Conservation (phyloP, 805 yeast genomes). For the Candida stauntonica region DNA sequence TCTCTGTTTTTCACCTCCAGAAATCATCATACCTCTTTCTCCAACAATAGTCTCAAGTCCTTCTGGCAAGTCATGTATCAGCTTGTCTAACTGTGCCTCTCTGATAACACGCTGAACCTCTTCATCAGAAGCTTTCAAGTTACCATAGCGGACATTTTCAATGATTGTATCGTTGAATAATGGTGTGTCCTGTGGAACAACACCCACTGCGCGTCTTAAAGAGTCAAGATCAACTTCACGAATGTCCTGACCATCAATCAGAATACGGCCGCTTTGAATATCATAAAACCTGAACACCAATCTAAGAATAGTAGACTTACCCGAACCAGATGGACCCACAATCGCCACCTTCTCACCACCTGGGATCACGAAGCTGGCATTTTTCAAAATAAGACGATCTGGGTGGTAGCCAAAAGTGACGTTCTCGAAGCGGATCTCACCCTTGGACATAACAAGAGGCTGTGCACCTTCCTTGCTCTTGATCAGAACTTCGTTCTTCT, state of each 20-base stretch:
- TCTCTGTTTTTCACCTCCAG: constrained; percentile 98
- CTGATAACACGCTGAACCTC: constrained; percentile 63
- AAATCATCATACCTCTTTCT: constrained; percentile 97
- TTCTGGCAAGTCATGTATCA: constrained; percentile 72
- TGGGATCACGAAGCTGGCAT: constrained; percentile 81
- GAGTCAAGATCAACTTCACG: constrained; percentile 69
- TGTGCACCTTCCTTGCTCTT: constrained; percentile 59
- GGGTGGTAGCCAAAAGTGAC: constrained; percentile 92
- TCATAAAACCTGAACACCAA: constrained; percentile 89
- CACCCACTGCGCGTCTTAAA: constrained; percentile 72
- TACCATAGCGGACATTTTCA: constrained; percentile 86
- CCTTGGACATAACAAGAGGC: constrained; percentile 45
- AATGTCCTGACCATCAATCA: constrained; percentile 88
- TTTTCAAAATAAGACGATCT: constrained; percentile 76
- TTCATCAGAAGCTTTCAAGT: constrained; percentile 64
- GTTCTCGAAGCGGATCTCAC: constrained; percentile 83
- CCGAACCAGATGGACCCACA: constrained; percentile 96
- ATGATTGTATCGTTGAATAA: constrained; percentile 84
- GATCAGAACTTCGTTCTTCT: constrained; percentile 66
- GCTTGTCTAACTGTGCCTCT: constrained; percentile 62
- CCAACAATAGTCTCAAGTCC: constrained; percentile 88
- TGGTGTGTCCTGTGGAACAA: constrained; percentile 98
- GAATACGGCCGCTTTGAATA: constrained; percentile 67
- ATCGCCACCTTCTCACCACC: constrained; percentile 90
- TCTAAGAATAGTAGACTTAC: constrained; percentile 85